phyloP scores from a whole-genome alignment of 1,284 basidiomycete genomes.

The Ustilago xerochloae region DNA sequence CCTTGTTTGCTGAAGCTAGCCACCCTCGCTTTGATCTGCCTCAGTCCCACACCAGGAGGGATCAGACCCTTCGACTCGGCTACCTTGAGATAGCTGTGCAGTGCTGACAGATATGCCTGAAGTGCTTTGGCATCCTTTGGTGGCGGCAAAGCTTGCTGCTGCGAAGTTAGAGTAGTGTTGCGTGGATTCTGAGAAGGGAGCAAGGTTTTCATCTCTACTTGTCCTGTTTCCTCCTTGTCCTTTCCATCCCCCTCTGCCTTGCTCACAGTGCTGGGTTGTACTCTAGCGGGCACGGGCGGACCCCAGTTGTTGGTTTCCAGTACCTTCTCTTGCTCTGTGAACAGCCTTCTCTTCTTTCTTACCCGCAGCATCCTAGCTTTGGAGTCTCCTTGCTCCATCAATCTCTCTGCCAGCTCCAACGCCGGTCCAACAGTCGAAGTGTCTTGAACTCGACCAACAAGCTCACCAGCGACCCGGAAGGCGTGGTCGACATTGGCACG shows the following conservation, averaged over 20 bases:
- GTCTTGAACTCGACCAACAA: slow-evolving; percentile 21
- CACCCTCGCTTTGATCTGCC: slow-evolving; percentile 24
- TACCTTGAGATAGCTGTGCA: slow-evolving; percentile 24
- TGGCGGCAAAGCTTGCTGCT: slow-evolving; percentile 3
- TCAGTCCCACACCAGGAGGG: slow-evolving; percentile 14
- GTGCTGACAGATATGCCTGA: slow-evolving; percentile 10
- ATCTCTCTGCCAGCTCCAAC: slow-evolving; percentile 22
- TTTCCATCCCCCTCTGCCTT: not conserved
- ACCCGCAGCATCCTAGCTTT: slow-evolving; percentile 27
- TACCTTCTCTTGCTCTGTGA: slow-evolving; percentile 37
- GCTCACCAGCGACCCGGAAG: slow-evolving; percentile 27
- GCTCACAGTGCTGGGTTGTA: not conserved
- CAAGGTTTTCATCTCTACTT: slow-evolving; percentile 6
- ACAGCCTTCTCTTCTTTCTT: slow-evolving; percentile 31
- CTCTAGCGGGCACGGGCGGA: slow-evolving; percentile 9
- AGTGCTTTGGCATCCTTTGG: slow-evolving; percentile 19
- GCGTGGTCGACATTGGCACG: slow-evolving; percentile 43
- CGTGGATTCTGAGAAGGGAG: slow-evolving; percentile 24
- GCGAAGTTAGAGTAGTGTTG: not conserved
- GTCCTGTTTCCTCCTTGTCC: not conserved
- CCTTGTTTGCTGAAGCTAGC: not conserved
- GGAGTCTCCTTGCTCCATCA: slow-evolving; percentile 21
- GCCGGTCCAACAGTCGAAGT: slow-evolving; percentile 13
- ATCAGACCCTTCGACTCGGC: slow-evolving; percentile 10
- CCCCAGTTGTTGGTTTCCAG: slow-evolving; percentile 27